Evolutionary conservation across 176 grass and related monocot genomes (phyloP).

Genomic region (Cenchrus americanus): DNA sequence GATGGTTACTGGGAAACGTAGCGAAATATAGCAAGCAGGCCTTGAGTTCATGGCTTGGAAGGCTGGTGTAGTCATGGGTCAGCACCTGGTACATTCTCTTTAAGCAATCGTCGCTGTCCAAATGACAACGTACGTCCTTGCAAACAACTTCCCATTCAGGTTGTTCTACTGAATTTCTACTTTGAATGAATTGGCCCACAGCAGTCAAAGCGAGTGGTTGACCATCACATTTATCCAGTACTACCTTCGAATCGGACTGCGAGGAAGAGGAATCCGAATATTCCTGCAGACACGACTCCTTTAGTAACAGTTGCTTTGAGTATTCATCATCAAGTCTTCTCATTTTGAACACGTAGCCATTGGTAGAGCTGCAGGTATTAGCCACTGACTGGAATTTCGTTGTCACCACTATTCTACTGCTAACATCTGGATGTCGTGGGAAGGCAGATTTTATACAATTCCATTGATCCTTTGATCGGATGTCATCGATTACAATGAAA

Average conservation of each 20-base stretch:
- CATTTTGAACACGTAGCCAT: not conserved
- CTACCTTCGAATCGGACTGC: not conserved
- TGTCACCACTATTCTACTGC: constrained; percentile 2
- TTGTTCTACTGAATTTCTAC: not conserved
- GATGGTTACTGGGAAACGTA: not conserved
- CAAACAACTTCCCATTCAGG: not conserved
- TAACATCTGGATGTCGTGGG: not conserved
- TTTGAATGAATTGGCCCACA: not conserved
- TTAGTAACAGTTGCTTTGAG: constrained; percentile 1
- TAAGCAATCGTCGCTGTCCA: not conserved
- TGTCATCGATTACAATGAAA: constrained; percentile 27
- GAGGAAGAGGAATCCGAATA: not conserved
- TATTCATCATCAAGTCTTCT: not conserved
- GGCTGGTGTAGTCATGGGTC: not conserved
- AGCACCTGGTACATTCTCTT: constrained; percentile 5
- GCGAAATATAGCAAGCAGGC: not conserved
- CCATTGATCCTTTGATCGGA: not conserved
- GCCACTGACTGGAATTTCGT: constrained; percentile 10
- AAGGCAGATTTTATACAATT: not conserved
- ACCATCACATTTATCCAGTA: constrained; percentile 16
- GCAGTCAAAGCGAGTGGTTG: not conserved
- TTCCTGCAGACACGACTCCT: not conserved
- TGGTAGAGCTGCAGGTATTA: not conserved
- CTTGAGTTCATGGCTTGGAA: not conserved
- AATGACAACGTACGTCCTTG: not conserved